Base-by-base conservation (phyloP, 257 asterid species). In the Paulownia fortunei region DNA sequence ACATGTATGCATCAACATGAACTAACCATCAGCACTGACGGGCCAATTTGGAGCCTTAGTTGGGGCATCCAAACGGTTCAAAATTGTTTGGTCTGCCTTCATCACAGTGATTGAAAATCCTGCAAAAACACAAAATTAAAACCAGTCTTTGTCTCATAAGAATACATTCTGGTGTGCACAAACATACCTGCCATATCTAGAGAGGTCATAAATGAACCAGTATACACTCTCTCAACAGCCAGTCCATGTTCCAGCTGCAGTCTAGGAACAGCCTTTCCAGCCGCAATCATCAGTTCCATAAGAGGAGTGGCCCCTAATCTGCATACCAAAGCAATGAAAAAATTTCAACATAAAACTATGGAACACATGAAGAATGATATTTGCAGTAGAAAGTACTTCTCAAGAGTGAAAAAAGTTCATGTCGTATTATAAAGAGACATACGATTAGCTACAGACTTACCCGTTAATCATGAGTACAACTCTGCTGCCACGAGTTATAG, bases 41-140 rank as follows among this genome's bases (percentile, higher is more conserved):
- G 99, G 99, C 99, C 99, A 96, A 86, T 84, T 85, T 69, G 97
- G 97, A 84, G 98, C 99, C 82, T 91, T 92, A 39, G 99, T 96
- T 39, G 97, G 94, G 63, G 99, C 97, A 81, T 96, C 98, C 89
- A 96, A 83, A 75, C 88, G 86, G 72, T 82, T 86, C 85, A 96
- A 79, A 80, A 90, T 87, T 63, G 81, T 78, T 71, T 87, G 86
- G 78, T 90, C 97, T 52, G 97, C 90, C 84, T 91, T 90, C 99
- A 96, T 96, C 76, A 96, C 90, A 24, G 98, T 87, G 81, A 96
- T 88, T 60, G 99, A 96, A 84, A 93, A 96, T 56, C 99, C 99
- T 94, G 90, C 69, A 71, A 72, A 67, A 74, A 54, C 26, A 68
- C 47, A 44, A 62, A 47, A 76, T 81, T 21, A 81, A 79, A 68